phyloP scores from a whole-genome alignment of 2,329 filamentous ascomycete species.

The Curvularia lunata region DNA sequence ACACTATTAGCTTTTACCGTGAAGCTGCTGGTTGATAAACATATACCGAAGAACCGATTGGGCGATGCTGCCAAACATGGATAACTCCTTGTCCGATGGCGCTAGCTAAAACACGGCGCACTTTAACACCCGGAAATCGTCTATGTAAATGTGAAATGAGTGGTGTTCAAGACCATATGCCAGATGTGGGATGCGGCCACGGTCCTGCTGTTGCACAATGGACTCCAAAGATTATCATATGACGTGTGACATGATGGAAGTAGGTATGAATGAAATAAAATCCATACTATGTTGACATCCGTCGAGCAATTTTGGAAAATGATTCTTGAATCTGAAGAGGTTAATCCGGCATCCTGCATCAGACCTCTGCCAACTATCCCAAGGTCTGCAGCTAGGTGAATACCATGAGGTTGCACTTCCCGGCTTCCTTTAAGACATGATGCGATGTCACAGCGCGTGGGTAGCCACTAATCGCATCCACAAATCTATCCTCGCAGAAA shows the following conservation, averaged over 20 bases:
- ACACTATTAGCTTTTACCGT: conserved; percentile 48
- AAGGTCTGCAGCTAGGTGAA: conserved; percentile 36
- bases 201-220: not conserved
- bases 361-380: conserved; percentile 23
- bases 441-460: conserved; percentile 19
- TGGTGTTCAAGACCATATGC: not conserved
- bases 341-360: not conserved
- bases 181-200: not conserved
- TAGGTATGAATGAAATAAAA: not conserved
- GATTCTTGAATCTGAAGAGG: not conserved
- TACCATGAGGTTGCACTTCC: conserved; percentile 20
- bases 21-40: conserved; percentile 48
- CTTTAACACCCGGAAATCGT: not conserved
- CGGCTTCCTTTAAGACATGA: conserved; percentile 42
- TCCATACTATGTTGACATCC: not conserved
- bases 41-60: not conserved
- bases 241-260: not conserved
- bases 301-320: not conserved
- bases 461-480: conserved; percentile 1
- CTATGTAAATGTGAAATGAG: not conserved
- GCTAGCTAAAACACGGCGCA: not conserved
- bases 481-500: conserved; percentile 1
- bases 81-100: not conserved
- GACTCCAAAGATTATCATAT: not conserved
- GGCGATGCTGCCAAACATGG: not conserved